A percentile compares a stretch with the other conserved stretches of the same genome.
Conservation (phyloP, 169 alveolate species). For the Eimeria brunetti region DNA sequence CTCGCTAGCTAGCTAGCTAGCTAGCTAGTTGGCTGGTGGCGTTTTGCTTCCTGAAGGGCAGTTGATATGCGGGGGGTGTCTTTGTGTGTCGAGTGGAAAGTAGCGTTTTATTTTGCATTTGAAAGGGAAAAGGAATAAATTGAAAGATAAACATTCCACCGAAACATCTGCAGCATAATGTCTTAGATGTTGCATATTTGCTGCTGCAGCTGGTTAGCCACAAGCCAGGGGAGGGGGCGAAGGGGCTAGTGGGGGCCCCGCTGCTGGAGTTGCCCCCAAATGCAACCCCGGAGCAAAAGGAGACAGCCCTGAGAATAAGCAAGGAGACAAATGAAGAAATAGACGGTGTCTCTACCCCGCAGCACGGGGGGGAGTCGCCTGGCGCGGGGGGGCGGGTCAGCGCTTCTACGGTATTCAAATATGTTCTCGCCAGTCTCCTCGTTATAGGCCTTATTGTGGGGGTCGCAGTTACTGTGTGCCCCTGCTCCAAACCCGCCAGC, state of each 20-base stretch:
- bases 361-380: conserved; percentile 36
- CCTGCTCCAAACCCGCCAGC: neutral
- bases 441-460: conserved; percentile 11
- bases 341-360: conserved; percentile 25
- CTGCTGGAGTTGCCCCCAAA: conserved; percentile 13
- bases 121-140: too few species aligned
- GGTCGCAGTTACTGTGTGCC: conserved; percentile 18
- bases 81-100: too few species aligned
- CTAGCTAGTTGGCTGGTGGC: too few species aligned
- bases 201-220: conserved; percentile 31
- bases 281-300: conserved; percentile 3
- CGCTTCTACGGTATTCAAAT: conserved; percentile 29
- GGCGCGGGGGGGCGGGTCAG: conserved; percentile 1
- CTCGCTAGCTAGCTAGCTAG: too few species aligned
- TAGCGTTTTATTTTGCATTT: too few species aligned
- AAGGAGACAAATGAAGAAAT: conserved; percentile 26
- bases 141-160: too few species aligned
- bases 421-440: conserved; percentile 41
- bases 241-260: neutral
- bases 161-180: too few species aligned
- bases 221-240: neutral
- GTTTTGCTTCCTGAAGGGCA: too few species aligned
- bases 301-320: neutral
- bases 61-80: too few species aligned
- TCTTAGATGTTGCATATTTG: neutral